These are phyloP conservation scores for Penicillium sp. DNA, from an alignment of 2,329 filamentous ascomycete genomes.

Conservation along the genomic window DNA sequence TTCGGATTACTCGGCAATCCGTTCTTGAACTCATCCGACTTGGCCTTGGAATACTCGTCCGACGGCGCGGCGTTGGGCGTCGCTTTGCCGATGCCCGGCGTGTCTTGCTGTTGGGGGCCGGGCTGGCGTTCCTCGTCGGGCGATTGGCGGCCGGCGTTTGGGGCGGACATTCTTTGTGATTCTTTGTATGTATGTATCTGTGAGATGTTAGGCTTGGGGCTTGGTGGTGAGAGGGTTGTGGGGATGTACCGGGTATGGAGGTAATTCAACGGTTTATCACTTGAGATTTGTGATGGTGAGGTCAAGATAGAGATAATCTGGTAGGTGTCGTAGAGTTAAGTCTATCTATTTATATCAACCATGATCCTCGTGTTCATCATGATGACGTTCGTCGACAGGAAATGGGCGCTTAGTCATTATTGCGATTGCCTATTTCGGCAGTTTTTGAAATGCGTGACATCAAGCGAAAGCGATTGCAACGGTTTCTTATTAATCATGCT, in stretches of 20 bases:
- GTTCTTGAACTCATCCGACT: slow-evolving; percentile 26
- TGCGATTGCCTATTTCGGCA: neutral
- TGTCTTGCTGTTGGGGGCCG: slow-evolving; percentile 59
- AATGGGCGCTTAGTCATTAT: neutral
- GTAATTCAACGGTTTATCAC: no score
- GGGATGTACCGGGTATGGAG: no score
- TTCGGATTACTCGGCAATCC: slow-evolving; percentile 40
- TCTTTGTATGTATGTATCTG: neutral
- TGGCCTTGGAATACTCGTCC: slow-evolving; percentile 26
- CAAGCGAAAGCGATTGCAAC: neutral
- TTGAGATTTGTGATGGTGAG: no score
- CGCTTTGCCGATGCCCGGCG: slow-evolving; percentile 56
- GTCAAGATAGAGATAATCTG: no score
- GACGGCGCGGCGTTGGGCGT: slow-evolving; percentile 46
- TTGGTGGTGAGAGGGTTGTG: neutral
- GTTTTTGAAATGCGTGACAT: neutral
- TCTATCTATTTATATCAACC: neutral
- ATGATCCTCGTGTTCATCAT: neutral
- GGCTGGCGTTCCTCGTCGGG: slow-evolving; percentile 67
- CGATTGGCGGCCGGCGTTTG: slow-evolving; percentile 67
- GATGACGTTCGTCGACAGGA: neutral
- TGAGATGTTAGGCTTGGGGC: neutral
- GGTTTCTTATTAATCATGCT: neutral
- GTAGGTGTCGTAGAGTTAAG: no score
- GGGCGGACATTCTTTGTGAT: slow-evolving; percentile 11